Conservation (phyloP, 768 basidiomycete species). For the Lentinus brumalis region DNA sequence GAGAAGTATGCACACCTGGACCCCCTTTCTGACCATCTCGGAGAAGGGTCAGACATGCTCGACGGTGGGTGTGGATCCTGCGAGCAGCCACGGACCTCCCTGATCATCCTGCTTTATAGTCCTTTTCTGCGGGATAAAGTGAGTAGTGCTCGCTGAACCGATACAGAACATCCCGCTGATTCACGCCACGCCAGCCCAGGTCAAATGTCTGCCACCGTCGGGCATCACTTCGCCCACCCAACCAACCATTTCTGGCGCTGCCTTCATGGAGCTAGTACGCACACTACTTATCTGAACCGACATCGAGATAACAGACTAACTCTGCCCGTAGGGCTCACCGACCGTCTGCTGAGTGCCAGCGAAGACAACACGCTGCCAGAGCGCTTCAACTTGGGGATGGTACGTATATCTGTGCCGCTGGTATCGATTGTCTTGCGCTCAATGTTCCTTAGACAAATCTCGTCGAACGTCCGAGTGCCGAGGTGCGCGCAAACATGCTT, state of each 20-base stretch:
- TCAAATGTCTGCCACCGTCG: slow-evolving; percentile 61
- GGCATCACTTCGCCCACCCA: slow-evolving; percentile 79
- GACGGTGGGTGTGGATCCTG: slow-evolving; percentile 46
- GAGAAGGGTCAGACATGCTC: slow-evolving; percentile 38
- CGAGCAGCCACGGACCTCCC: too few relatives aligned
- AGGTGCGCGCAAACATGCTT: slow-evolving; percentile 41
- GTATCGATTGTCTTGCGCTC: not conserved
- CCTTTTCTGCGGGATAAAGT: slow-evolving; percentile 88
- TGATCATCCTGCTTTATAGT: slow-evolving; percentile 42
- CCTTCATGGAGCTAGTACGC: slow-evolving; percentile 62
- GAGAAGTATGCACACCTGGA: slow-evolving; percentile 55
- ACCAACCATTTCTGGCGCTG: slow-evolving; percentile 86
- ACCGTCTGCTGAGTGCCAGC: slow-evolving; percentile 48
- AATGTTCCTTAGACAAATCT: slow-evolving; percentile 63
- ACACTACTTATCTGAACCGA: not conserved
- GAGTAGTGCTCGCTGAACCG: slow-evolving; percentile 17
- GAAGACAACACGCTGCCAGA: slow-evolving; percentile 66
- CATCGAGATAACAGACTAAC: not conserved
- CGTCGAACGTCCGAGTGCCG: slow-evolving; percentile 65
- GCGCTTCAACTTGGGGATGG: slow-evolving; percentile 64
- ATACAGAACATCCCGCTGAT: not conserved
- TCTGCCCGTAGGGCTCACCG: slow-evolving; percentile 54
- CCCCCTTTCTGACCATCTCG: slow-evolving; percentile 54
- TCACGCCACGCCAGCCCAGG: slow-evolving; percentile 54
- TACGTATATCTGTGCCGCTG: slow-evolving; percentile 36